A percentile compares a stretch with the other conserved stretches of the same genome.
Evolutionary conservation across 805 yeast species (phyloP).

Genomic region (Teunomyces stri): DNA sequence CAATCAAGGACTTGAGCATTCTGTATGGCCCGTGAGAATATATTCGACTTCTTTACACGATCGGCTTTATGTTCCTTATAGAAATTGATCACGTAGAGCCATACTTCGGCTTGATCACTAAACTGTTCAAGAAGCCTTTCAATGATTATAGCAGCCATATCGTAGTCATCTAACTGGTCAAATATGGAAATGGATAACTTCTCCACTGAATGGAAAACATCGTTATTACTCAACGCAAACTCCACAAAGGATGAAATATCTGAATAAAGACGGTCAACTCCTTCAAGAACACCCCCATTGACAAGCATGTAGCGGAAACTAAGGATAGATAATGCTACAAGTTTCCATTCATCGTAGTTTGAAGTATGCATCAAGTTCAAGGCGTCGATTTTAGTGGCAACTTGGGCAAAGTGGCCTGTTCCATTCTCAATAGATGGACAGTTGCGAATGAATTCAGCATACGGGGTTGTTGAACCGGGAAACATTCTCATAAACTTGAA

Average conservation of each 20-base stretch:
- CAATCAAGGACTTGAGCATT: constrained; percentile 36
- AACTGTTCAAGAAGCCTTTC: constrained; percentile 23
- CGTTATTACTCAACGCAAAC: constrained; percentile 27
- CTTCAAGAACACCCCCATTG: constrained; percentile 2
- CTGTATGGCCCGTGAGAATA: constrained; percentile 33
- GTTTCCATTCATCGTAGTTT: constrained; percentile 32
- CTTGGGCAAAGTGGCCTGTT: constrained; percentile 4
- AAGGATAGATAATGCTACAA: constrained; percentile 24
- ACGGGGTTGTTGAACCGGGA: constrained; percentile 23
- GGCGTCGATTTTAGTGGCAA: constrained; percentile 9
- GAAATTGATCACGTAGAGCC: constrained; percentile 46
- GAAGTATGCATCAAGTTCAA: constrained; percentile 14
- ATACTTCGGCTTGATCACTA: constrained; percentile 40
- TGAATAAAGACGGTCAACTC: constrained; percentile 11
- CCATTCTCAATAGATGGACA: constrained; percentile 12
- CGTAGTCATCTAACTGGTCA: constrained; percentile 26
- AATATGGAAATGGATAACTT: constrained; percentile 35
- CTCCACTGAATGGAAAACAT: constrained; percentile 44
- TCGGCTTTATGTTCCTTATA: constrained; percentile 23
- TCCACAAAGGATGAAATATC: constrained; percentile 22
- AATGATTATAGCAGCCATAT: constrained; percentile 24
- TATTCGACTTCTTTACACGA: constrained; percentile 19
- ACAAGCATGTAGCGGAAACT: constrained; percentile 8
- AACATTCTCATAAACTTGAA: constrained; percentile 20
- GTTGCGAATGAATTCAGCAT: constrained; percentile 25